A percentile compares a stretch with the other conserved stretches of the same genome.
Conservation (phyloP, 352 stramenopile species). For the Globisporangium orthogonon region DNA sequence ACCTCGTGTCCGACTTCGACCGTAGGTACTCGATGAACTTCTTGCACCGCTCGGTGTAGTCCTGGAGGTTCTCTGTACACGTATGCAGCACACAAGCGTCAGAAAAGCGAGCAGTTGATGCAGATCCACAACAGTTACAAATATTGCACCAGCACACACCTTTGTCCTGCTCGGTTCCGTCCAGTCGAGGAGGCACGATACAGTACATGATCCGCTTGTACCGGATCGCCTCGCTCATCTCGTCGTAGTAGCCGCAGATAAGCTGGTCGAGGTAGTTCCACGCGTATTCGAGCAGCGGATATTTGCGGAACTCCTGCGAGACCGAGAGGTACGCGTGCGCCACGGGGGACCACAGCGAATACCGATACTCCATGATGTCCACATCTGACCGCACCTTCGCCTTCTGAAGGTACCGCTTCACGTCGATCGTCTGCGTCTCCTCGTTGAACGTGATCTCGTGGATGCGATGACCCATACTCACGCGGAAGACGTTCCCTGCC, state of each 20-base stretch:
- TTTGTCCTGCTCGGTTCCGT: conserved; percentile 22
- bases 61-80: conserved; percentile 34
- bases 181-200: conserved; percentile 47
- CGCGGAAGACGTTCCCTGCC: conserved; percentile 39
- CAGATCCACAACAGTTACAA: not conserved
- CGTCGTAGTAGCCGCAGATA: conserved; percentile 82
- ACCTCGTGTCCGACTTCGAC: conserved; percentile 47
- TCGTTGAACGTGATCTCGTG: conserved; percentile 87
- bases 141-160: not conserved
- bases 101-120: not conserved
- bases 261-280: conserved; percentile 86
- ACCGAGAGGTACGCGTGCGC: conserved; percentile 56
- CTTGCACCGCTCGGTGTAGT: conserved; percentile 53
- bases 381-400: conserved; percentile 48
- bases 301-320: conserved; percentile 80
- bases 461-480: conserved; percentile 87
- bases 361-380: conserved; percentile 81
- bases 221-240: conserved; percentile 80
- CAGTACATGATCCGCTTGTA: conserved; percentile 78
- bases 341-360: conserved; percentile 71
- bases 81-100: not conserved
- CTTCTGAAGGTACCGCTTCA: conserved; percentile 78
- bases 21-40: conserved; percentile 72
- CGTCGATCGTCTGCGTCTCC: conserved; percentile 79
- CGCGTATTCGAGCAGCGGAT: conserved; percentile 70